Evolutionary conservation across 345 rosid species (phyloP).

Genomic region (Gossypioides kirkii): DNA sequence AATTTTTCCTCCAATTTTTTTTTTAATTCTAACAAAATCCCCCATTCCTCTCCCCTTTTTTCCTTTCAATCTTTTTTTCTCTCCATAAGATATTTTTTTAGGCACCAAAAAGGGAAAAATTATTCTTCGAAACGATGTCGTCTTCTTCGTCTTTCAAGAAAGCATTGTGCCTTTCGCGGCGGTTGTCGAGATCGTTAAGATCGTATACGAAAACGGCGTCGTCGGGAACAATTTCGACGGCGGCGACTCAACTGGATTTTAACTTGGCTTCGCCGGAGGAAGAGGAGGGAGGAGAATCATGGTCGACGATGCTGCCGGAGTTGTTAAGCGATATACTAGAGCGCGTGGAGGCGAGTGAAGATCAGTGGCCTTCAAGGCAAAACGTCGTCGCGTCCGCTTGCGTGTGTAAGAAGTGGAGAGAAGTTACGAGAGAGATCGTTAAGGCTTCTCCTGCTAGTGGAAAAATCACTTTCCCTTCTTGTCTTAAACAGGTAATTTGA

Average conservation of each 20-base stretch:
- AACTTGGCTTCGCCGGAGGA: conserved; percentile 3
- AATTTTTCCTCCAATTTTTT: neutral
- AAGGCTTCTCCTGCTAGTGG: conserved; percentile 31
- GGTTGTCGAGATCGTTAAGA: conserved; percentile 8
- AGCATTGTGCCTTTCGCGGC: neutral
- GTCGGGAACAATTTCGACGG: neutral
- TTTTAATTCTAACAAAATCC: neutral
- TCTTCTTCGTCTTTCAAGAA: conserved; percentile 6
- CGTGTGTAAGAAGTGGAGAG: conserved; percentile 88
- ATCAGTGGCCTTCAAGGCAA: conserved; percentile 70
- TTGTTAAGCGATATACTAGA: conserved; percentile 66
- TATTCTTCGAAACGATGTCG: conserved; percentile 7
- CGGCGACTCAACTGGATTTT: conserved; percentile 13
- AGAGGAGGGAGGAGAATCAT: conserved; percentile 31
- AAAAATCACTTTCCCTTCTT: conserved; percentile 87
- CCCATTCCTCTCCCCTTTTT: neutral
- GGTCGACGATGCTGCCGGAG: conserved; percentile 83
- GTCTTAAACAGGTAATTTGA: conserved; percentile 64
- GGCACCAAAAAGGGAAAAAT: neutral
- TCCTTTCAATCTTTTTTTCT: neutral
- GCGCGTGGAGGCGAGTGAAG: conserved; percentile 70
- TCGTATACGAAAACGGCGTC: neutral
- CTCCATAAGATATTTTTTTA: neutral
- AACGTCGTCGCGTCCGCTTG: conserved; percentile 72
- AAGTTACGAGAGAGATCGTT: conserved; percentile 53